Conservation (phyloP, 2,329 filamentous ascomycete genomes). For the Pyricularia grisea region DNA sequence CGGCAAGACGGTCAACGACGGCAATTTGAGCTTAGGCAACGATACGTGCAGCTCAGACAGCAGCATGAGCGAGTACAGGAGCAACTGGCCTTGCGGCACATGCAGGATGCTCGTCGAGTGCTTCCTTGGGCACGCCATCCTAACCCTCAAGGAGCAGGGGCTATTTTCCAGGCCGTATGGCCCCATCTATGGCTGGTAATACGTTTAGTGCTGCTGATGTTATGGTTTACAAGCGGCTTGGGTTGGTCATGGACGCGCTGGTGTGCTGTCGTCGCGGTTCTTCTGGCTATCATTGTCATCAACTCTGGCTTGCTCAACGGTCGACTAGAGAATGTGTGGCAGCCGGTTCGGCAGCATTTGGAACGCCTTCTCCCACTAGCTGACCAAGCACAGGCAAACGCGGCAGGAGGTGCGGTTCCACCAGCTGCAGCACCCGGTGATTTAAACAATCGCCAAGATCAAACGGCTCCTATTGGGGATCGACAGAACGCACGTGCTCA, state of each 20-base stretch:
- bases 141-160: constrained; percentile 28
- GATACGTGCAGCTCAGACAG: constrained; percentile 10
- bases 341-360: constrained; percentile 47
- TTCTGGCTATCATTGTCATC: constrained; percentile 45
- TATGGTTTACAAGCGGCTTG: constrained; percentile 50
- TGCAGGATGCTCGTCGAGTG: constrained; percentile 4
- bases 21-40: background rate
- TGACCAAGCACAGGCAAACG: background rate
- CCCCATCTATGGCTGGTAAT: constrained; percentile 55
- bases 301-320: constrained; percentile 51
- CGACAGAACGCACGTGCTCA: constrained; percentile 8
- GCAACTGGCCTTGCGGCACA: constrained; percentile 5
- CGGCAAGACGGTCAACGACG: constrained; percentile 5
- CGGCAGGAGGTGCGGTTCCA: background rate
- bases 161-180: constrained; percentile 34
- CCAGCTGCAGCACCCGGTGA: constrained; percentile 7
- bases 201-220: constrained; percentile 49
- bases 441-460: constrained; percentile 14
- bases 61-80: constrained; percentile 12
- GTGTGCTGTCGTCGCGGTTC: constrained; percentile 43
- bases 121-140: constrained; percentile 17
- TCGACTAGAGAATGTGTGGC: constrained; percentile 43
- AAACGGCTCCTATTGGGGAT: constrained; percentile 11
- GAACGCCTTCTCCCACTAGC: constrained; percentile 49
- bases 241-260: constrained; percentile 50